Evolutionary conservation across 2,329 filamentous ascomycete species (phyloP).

Genomic region (Botrytis fragariae): DNA sequence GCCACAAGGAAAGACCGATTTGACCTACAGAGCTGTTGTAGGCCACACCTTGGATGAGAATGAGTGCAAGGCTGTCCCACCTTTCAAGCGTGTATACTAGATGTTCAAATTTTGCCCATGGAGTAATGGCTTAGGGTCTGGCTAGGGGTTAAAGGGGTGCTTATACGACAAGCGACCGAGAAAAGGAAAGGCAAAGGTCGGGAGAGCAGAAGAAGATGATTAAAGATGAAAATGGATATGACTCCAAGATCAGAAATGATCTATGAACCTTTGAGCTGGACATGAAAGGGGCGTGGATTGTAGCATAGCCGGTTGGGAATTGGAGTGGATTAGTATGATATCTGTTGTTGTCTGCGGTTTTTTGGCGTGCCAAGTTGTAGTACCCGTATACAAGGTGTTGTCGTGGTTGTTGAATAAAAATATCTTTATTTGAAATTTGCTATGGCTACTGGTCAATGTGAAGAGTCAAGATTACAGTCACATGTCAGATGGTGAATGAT

Average conservation of each 20-base stretch:
- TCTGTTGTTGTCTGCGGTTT: not conserved
- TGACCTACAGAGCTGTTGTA: constrained; percentile 82
- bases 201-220: not conserved
- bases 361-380: not conserved
- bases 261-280: not conserved
- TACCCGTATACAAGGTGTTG: not conserved
- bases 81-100: constrained; percentile 93
- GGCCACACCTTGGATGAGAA: constrained; percentile 84
- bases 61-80: constrained; percentile 94
- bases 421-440: not conserved
- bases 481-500: not conserved
- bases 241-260: constrained; percentile 9
- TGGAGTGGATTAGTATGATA: constrained; percentile 8
- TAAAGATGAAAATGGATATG: not conserved
- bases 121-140: not conserved
- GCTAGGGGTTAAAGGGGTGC: not conserved
- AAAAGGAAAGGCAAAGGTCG: not conserved
- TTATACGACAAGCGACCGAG: constrained; percentile 4
- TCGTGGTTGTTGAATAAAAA: not conserved
- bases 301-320: constrained; percentile 12
- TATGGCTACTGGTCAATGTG: not conserved
- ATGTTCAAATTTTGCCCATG: constrained; percentile 18
- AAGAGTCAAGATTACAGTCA: not conserved
- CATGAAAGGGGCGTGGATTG: not conserved
- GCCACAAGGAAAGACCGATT: constrained; percentile 81